Evolutionary conservation across 2,329 filamentous ascomycete species (phyloP), one percentile per base, ranked within the genome.

Genomic region (Penicillium concentricum): DNA sequence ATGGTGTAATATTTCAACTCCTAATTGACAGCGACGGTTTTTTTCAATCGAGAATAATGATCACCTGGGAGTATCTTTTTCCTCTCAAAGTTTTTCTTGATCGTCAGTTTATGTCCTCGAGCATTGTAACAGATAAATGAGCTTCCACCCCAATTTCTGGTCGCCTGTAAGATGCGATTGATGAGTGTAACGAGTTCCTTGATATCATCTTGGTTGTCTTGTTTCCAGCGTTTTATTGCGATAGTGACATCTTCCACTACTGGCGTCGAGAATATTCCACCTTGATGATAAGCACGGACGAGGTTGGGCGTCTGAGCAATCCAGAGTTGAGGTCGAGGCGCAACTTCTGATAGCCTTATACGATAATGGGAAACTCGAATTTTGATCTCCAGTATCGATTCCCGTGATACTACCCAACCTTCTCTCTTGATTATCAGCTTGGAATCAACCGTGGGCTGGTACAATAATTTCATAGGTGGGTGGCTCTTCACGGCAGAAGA

Each of bases 311-410:
- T 81, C 65, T 81, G 78, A 5, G 76, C 80, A 80, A 72, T 59
- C 78, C 78, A 81, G 24, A 81, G 70, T 64, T 80, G 77, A 2
- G 76, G 57, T 24, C n/a, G n/a, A n/a, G n/a, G n/a, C n/a, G 69
- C 69, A 32, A 79, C 62, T 6, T 78, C 69, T 10, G 60, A 0
- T 12, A 79, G 50, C 2, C 58, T n/a, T 16, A 81, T 59, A 22
- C 51, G 64, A 41, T 69, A 76, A 28, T 69, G 61, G 5, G 39
- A 34, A n/a, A 69, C 65, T 1, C 75, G 72, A 8, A 77, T 81
- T 66, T 81, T 81, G 67, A 81, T 75, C 60, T 81, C 76, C 12
- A 81, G 64, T 4, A 70, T 79, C 34, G 72, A 75, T 34, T 69
- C 60, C 8, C 70, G 62, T n/a, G 72, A 67, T 3, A 77, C 67